Evolutionary conservation across 148 eudicot species (phyloP).

Genomic region (Fallopia convolvulus): DNA sequence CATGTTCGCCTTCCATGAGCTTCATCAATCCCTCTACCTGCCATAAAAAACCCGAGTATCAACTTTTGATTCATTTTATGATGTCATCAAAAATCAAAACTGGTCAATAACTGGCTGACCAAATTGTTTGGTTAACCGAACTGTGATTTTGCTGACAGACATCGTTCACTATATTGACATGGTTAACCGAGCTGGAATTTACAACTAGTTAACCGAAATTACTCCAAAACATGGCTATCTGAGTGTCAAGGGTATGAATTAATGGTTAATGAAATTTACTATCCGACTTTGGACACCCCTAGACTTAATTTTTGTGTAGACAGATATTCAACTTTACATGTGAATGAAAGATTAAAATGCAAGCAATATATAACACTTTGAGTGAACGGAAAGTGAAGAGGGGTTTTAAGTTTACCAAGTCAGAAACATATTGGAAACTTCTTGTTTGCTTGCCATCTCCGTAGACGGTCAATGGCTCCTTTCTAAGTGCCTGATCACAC

Average conservation of each 20-base stretch:
- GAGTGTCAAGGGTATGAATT: too few species aligned
- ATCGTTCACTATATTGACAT: too few species aligned
- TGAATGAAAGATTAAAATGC: not conserved
- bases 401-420: slow-evolving; percentile 44
- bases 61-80: not conserved
- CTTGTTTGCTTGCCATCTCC: slow-evolving; percentile 99
- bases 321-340: not conserved
- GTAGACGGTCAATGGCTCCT: slow-evolving; percentile 88
- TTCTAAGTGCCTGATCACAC: slow-evolving; percentile 65
- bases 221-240: too few species aligned
- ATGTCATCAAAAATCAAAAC: too few species aligned
- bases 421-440: slow-evolving; percentile 93
- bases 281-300: too few species aligned
- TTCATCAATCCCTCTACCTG: slow-evolving; percentile 97
- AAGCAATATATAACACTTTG: not conserved
- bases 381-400: not conserved
- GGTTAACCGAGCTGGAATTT: too few species aligned
- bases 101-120: too few species aligned
- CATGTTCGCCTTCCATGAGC: slow-evolving; percentile 96
- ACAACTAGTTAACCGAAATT: too few species aligned
- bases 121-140: too few species aligned
- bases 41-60: not conserved
- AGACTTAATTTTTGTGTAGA: not conserved
- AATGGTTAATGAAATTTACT: too few species aligned
- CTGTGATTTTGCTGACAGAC: too few species aligned